A percentile compares a stretch with the other conserved stretches of the same genome.
phyloP scores from a whole-genome alignment of 352 stramenopile genomes.

The Stephanocyclus meneghinianus region DNA sequence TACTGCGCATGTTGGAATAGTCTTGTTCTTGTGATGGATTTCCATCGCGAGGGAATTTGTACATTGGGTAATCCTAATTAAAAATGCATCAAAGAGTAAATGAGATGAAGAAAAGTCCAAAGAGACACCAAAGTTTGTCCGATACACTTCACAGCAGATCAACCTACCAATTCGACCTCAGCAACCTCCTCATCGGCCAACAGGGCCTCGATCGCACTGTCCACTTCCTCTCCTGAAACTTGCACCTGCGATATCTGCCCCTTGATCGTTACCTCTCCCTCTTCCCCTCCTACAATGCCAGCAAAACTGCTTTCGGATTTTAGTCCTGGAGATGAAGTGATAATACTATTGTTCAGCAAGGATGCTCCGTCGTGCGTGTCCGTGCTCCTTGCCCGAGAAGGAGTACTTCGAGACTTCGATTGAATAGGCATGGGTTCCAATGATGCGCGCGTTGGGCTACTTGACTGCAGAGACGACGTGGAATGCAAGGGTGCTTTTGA shows the following conservation, averaged over 20 bases:
- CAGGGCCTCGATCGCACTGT: conserved; percentile 1
- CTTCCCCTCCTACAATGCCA: too few relatives aligned
- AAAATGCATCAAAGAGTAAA: background rate
- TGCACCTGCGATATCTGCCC: conserved; percentile 8
- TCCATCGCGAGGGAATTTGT: conserved; percentile 8
- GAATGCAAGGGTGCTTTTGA: background rate
- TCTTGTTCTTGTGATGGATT: background rate
- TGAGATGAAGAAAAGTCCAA: background rate
- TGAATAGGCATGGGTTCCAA: background rate
- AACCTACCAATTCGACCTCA: conserved; percentile 23
- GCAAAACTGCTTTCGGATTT: background rate
- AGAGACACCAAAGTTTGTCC: background rate
- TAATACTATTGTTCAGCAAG: background rate
- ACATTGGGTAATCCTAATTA: conserved; percentile 21
- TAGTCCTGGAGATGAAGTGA: background rate
- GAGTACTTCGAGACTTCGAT: background rate
- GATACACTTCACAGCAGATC: background rate
- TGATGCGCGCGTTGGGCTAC: background rate
- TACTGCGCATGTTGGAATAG: background rate
- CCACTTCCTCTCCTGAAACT: conserved; percentile 1
- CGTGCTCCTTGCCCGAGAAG: background rate
- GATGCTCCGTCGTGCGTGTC: background rate
- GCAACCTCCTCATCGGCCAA: conserved; percentile 20
- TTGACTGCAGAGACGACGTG: background rate
- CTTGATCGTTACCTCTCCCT: too few relatives aligned